Evolutionary conservation across 192 early-diverging fungal genomes (phyloP).

Genomic region (Entomortierella lignicola): DNA sequence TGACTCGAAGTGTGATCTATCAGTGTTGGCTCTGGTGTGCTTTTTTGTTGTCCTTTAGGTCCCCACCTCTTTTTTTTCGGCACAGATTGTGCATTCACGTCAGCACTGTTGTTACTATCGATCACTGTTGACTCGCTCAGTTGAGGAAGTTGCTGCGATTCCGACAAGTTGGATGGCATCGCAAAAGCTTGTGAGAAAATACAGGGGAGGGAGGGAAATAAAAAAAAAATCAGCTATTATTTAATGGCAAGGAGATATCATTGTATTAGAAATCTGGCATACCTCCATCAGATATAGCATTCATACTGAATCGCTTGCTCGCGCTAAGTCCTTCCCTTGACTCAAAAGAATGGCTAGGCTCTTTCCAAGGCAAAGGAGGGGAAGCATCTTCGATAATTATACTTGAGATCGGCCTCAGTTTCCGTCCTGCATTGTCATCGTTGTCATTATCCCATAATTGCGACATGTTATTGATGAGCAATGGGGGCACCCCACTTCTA

Average conservation of each 20-base stretch:
- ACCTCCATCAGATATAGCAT: slow-evolving; percentile 42
- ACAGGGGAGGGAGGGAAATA: too few relatives aligned
- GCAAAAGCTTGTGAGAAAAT: slow-evolving; percentile 24
- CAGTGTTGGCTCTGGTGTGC: not conserved
- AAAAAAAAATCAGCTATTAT: too few relatives aligned
- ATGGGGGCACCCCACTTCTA: not conserved
- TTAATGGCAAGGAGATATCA: too few relatives aligned
- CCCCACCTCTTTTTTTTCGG: slow-evolving; percentile 34
- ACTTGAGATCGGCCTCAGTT: slow-evolving; percentile 1
- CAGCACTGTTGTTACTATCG: not conserved
- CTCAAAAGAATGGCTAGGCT: not conserved
- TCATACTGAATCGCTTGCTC: slow-evolving; percentile 40
- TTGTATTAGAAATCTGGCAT: too few relatives aligned
- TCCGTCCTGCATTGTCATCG: not conserved
- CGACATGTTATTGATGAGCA: slow-evolving; percentile 18
- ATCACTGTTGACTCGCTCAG: not conserved
- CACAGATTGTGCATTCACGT: not conserved
- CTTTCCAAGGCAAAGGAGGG: slow-evolving; percentile 37
- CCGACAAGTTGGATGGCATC: slow-evolving; percentile 22
- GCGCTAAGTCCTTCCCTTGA: slow-evolving; percentile 6
- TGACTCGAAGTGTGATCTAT: not conserved
- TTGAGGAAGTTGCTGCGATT: slow-evolving; percentile 10
- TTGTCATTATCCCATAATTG: slow-evolving; percentile 17
- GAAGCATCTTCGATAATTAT: slow-evolving; percentile 33
- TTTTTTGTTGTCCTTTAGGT: slow-evolving; percentile 13